These are phyloP conservation scores for Phytophthora fragariae DNA, from an alignment of 352 stramenopile genomes.

Conservation along the genomic window DNA sequence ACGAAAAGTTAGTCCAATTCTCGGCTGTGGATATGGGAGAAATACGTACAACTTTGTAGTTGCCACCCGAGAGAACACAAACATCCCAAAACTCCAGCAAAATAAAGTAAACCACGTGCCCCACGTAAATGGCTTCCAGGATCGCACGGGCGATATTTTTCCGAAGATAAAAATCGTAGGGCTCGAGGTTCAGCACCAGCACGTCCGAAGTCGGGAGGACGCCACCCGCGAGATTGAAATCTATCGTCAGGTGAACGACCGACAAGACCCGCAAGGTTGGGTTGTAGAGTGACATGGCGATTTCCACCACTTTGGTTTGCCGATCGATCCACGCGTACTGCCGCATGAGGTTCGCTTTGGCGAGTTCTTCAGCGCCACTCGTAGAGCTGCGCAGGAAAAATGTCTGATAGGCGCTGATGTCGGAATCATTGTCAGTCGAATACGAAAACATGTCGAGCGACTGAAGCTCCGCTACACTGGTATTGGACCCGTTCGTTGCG, in stretches of 20 bases:
- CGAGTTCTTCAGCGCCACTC: constrained; percentile 37
- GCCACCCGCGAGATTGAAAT: constrained; percentile 68
- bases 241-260: constrained; percentile 61
- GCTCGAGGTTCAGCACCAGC: constrained; percentile 69
- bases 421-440: constrained; percentile 48
- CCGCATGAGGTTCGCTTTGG: constrained; percentile 46
- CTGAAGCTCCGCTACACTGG: constrained; percentile 32
- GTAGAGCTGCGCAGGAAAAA: constrained; percentile 64
- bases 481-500: constrained; percentile 42
- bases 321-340: constrained; percentile 63
- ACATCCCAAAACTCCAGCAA: constrained; percentile 72
- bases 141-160: constrained; percentile 56
- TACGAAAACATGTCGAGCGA: constrained; percentile 73
- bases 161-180: constrained; percentile 63
- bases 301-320: constrained; percentile 63
- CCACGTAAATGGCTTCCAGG: constrained; percentile 57
- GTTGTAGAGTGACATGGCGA: constrained; percentile 73
- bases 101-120: constrained; percentile 67
- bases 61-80: constrained; percentile 67
- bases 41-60: constrained; percentile 47
- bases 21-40: neutral
- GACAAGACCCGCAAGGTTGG: constrained; percentile 69
- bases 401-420: constrained; percentile 56
- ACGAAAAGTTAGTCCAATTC: constrained; percentile 1
- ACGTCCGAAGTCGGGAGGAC: constrained; percentile 53